A percentile compares a stretch with the other conserved stretches of the same genome.
These are phyloP conservation scores for Triticum turgidum DNA, from an alignment of 176 grass and related monocot genomes.

Conservation along the genomic window DNA sequence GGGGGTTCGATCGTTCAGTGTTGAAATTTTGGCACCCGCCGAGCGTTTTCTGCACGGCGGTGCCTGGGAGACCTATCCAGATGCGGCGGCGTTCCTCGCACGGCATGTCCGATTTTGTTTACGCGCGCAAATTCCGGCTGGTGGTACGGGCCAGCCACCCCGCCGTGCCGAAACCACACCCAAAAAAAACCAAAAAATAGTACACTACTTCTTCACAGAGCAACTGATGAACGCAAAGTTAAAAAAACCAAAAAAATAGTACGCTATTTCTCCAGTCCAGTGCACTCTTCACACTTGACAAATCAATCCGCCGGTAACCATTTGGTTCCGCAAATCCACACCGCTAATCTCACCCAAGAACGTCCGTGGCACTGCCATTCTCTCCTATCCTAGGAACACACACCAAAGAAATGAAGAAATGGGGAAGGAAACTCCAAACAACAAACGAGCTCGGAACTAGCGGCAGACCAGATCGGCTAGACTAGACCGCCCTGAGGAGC, in stretches of 20 bases:
- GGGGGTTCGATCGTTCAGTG: background rate
- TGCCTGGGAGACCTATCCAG: background rate
- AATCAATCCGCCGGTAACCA: slow-evolving; percentile 23
- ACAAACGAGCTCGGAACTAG: background rate
- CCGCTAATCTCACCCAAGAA: slow-evolving; percentile 5
- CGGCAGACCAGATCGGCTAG: too few relatives aligned
- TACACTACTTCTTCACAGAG: too few relatives aligned
- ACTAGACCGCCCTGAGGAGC: slow-evolving; percentile 41
- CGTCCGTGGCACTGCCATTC: background rate
- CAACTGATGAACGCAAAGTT: background rate
- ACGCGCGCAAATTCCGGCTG: background rate
- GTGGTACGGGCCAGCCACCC: background rate
- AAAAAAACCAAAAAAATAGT: too few relatives aligned
- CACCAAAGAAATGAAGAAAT: background rate
- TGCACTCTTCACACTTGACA: slow-evolving; percentile 22
- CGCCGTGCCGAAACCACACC: background rate
- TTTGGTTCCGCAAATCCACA: slow-evolving; percentile 38
- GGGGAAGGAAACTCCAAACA: background rate
- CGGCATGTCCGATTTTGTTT: background rate
- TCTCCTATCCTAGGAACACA: background rate
- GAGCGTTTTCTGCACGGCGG: background rate
- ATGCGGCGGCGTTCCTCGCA: background rate
- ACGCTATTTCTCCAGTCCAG: background rate
- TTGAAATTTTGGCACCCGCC: background rate
- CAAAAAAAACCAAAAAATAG: too few relatives aligned